Conservation (phyloP, 106 monocot genomes). For the Triglochin maritima region DNA sequence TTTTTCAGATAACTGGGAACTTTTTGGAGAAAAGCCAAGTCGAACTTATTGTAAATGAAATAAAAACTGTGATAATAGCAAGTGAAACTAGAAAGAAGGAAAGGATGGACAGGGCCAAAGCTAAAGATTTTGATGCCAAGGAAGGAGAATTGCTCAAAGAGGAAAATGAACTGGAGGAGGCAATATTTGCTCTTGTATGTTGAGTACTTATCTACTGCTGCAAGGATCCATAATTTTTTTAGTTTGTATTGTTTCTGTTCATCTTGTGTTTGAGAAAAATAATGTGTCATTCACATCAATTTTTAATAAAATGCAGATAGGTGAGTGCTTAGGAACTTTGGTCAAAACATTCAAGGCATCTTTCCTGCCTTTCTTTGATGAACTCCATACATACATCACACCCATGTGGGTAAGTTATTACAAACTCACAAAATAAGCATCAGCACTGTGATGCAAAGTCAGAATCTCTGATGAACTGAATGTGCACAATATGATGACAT, state of each 20-base stretch:
- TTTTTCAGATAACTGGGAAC: constrained; percentile 54
- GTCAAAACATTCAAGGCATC: constrained; percentile 84
- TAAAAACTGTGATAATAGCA: constrained; percentile 84
- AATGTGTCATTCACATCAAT: too few relatives aligned
- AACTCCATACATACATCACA: constrained; percentile 70
- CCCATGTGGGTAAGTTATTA: constrained; percentile 94
- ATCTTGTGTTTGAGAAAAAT: too few relatives aligned
- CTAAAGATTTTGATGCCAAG: constrained; percentile 96
- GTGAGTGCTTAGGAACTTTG: constrained; percentile 79
- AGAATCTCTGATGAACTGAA: not conserved
- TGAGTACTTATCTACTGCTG: too few relatives aligned
- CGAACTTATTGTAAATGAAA: constrained; percentile 68
- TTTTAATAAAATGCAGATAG: constrained; percentile 65
- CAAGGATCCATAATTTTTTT: too few relatives aligned
- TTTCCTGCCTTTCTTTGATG: constrained; percentile 95
- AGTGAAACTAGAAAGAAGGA: constrained; percentile 75
- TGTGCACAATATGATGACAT: not conserved
- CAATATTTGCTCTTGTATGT: constrained; percentile 82
- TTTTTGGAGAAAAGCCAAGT: constrained; percentile 81
- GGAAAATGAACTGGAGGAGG: constrained; percentile 98
- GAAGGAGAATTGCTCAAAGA: constrained; percentile 86
- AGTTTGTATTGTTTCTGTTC: too few relatives aligned
- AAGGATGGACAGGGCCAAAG: constrained; percentile 77
- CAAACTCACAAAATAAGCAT: not conserved
- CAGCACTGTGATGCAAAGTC: not conserved